phyloP scores from a whole-genome alignment of 148 eudicot genomes.

The Oxyria digyna region DNA sequence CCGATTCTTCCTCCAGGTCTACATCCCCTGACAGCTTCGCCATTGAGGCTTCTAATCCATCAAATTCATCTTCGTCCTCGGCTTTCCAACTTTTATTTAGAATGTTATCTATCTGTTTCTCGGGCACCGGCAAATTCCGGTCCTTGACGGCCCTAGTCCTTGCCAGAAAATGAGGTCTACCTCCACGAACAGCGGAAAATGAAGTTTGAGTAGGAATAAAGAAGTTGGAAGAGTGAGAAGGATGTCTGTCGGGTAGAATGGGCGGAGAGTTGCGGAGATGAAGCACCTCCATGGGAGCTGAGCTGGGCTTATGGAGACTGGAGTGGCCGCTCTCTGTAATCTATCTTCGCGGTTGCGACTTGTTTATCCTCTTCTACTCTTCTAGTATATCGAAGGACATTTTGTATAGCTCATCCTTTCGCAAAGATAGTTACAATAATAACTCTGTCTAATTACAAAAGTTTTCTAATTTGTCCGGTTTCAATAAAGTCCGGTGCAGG shows the following conservation, averaged over 20 bases:
- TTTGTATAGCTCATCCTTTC: no score
- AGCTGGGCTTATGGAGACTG: background rate
- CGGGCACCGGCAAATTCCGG: slow-evolving; percentile 10
- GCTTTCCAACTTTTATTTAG: background rate
- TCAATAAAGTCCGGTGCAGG: no score
- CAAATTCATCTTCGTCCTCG: slow-evolving; percentile 16
- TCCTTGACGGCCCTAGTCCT: slow-evolving; percentile 10
- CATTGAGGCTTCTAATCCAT: slow-evolving; percentile 7
- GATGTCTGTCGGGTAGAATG: slow-evolving; percentile 12
- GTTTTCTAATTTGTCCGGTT: no score
- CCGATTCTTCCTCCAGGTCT: slow-evolving; percentile 16
- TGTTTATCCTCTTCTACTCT: background rate
- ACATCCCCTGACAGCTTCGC: slow-evolving; percentile 13
- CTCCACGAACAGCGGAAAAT: background rate
- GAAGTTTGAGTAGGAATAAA: background rate
- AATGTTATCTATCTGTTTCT: slow-evolving; percentile 9
- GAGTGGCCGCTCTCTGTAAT: background rate
- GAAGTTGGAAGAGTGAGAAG: slow-evolving; percentile 12
- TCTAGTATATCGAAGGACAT: background rate
- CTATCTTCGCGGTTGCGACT: background rate
- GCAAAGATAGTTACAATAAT: no score
- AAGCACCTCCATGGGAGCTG: slow-evolving; percentile 22
- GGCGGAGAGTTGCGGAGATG: slow-evolving; percentile 9
- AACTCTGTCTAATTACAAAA: no score
- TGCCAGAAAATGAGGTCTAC: background rate